A percentile compares a stretch with the other conserved stretches of the same genome.
Conservation (phyloP, 192 early-diverging fungal genomes). For the Funneliformis geosporum region DNA sequence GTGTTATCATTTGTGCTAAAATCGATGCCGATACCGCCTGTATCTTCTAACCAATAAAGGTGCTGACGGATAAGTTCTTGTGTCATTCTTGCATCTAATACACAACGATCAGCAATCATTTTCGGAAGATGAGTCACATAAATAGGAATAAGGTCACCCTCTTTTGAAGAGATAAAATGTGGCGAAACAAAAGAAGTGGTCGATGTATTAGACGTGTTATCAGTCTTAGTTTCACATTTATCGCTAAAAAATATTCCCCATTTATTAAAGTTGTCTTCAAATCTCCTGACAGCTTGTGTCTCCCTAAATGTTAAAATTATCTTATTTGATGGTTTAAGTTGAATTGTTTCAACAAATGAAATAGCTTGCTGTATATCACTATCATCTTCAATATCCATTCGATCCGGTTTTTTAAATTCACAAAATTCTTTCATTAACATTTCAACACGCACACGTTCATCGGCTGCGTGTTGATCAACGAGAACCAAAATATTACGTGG, state of each 20-base stretch:
- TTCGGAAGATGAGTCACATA: constrained; percentile 52
- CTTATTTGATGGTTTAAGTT: constrained; percentile 46
- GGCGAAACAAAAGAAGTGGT: not conserved
- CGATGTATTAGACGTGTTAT: not conserved
- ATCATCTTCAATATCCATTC: not conserved
- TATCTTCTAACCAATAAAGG: constrained; percentile 49
- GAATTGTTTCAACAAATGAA: constrained; percentile 41
- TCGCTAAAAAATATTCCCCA: constrained; percentile 23
- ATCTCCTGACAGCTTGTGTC: constrained; percentile 33
- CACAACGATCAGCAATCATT: constrained; percentile 64
- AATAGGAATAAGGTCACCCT: constrained; percentile 29
- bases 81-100: constrained; percentile 48
- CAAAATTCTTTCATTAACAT: constrained; percentile 46
- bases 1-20: not conserved
- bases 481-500: constrained; percentile 44
- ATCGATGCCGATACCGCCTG: not conserved
- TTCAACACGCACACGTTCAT: constrained; percentile 74
- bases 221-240: not conserved
- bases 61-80: constrained; percentile 55
- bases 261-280: constrained; percentile 14
- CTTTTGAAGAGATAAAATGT: constrained; percentile 1
- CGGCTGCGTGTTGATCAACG: constrained; percentile 81
- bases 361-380: not conserved
- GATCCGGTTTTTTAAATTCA: not conserved
- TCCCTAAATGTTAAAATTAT: constrained; percentile 47